phyloP scores from a whole-genome alignment of 192 early-diverging fungal species.

The Rhizophagus prolifer region DNA sequence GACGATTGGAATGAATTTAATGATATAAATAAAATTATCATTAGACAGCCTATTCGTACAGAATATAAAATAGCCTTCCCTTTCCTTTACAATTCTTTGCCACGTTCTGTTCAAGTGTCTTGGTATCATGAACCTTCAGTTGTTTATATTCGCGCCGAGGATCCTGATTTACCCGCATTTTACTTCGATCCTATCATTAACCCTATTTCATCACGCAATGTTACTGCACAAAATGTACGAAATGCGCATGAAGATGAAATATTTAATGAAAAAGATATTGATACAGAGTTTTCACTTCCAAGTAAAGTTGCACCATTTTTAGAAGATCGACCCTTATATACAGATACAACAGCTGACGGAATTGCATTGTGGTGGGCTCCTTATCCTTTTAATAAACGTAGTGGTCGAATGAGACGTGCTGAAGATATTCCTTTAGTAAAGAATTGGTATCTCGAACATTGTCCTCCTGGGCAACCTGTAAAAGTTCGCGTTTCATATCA shows the following conservation, averaged over 20 bases:
- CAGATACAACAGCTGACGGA: conserved; percentile 89
- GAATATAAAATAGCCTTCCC: conserved; percentile 99
- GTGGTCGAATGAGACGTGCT: conserved; percentile 86
- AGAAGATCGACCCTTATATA: conserved; percentile 72
- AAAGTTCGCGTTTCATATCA: conserved; percentile 99
- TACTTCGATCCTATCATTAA: conserved; percentile 97
- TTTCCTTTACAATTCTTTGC: conserved; percentile 95
- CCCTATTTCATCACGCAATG: conserved; percentile 86
- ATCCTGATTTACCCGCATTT: conserved; percentile 95
- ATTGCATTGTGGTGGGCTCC: conserved; percentile 98
- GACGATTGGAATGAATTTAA: conserved; percentile 99
- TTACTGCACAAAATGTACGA: conserved; percentile 47
- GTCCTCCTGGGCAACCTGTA: conserved; percentile 88
- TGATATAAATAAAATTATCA: conserved; percentile 99
- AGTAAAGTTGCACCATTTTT: conserved; percentile 78
- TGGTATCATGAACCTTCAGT: conserved; percentile 94
- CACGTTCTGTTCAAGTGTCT: conserved; percentile 86
- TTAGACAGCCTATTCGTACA: conserved; percentile 96
- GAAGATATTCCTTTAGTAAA: conserved; percentile 94
- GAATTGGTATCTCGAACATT: conserved; percentile 98
- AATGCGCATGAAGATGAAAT: conserved; percentile 69
- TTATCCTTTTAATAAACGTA: conserved; percentile 92
- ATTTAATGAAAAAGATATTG: conserved; percentile 79
- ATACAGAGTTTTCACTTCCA: conserved; percentile 84
- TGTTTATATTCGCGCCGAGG: conserved; percentile 85